Percentiles rank a stretch among this genome's conserved stretches.
phyloP scores from a whole-genome alignment of 2,329 filamentous ascomycete species.

The Xylaria hypoxylon region DNA sequence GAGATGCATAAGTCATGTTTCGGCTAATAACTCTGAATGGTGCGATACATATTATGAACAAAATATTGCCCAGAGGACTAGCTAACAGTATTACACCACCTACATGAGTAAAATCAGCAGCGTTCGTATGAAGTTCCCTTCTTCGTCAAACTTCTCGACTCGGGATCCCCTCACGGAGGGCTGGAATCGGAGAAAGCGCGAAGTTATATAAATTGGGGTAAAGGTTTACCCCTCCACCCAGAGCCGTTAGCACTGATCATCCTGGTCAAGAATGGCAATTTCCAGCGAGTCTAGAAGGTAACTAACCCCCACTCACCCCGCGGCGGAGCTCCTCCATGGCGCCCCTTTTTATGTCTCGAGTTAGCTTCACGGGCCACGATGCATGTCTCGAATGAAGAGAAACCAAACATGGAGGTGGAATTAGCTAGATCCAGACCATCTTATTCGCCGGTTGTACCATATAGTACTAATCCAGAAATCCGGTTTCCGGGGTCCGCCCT shows the following conservation, averaged over 20 bases:
- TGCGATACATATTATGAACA: too few species aligned
- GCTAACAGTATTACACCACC: too few species aligned
- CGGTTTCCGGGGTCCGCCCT: background rate
- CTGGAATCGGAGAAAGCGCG: constrained; percentile 25
- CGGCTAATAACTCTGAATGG: too few species aligned
- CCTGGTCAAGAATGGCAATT: constrained; percentile 42
- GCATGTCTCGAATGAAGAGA: background rate
- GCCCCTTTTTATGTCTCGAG: background rate
- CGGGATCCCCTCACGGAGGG: constrained; percentile 2
- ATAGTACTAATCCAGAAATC: background rate
- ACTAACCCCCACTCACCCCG: constrained; percentile 14
- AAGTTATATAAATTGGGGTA: constrained; percentile 35
- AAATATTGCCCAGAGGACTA: too few species aligned
- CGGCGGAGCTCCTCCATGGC: constrained; percentile 14
- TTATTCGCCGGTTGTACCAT: background rate
- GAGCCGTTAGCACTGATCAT: constrained; percentile 8
- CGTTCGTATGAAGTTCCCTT: too few species aligned
- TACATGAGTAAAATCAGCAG: too few species aligned
- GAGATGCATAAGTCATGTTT: too few species aligned
- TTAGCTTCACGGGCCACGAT: background rate
- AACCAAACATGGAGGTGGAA: background rate
- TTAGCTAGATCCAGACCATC: background rate
- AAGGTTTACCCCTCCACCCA: constrained; percentile 2
- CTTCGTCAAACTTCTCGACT: too few species aligned
- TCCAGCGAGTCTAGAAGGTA: constrained; percentile 38